Evolutionary conservation across 1,284 basidiomycete species (phyloP).

Genomic region (Thelephora terrestris): DNA sequence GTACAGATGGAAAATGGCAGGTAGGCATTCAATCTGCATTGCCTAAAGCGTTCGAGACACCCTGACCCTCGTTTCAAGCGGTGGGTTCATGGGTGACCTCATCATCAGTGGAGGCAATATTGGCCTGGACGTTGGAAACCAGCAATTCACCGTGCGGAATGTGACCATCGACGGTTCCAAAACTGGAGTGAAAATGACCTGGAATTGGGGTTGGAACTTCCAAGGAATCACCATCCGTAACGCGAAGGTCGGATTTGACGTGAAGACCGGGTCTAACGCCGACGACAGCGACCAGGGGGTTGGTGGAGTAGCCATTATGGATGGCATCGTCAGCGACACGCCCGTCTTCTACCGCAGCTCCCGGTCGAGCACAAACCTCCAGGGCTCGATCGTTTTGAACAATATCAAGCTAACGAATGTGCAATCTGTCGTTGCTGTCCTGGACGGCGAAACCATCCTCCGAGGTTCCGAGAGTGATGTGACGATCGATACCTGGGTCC

Average conservation of each 20-base stretch:
- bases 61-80: constrained; percentile 24
- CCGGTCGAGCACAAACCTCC: constrained; percentile 23
- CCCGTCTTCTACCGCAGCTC: constrained; percentile 29
- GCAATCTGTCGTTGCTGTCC: constrained; percentile 38
- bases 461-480: constrained; percentile 34
- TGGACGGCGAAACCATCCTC: constrained; percentile 38
- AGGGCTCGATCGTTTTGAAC: constrained; percentile 49
- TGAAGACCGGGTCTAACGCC: constrained; percentile 17
- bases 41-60: too few relatives aligned
- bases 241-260: constrained; percentile 33
- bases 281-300: constrained; percentile 33
- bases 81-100: constrained; percentile 62
- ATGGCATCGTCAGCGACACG: constrained; percentile 42
- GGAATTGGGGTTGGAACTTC: constrained; percentile 62
- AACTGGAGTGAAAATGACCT: constrained; percentile 27
- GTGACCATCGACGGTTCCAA: constrained; percentile 47
- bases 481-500: constrained; percentile 58
- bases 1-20: constrained; percentile 67
- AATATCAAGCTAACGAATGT: constrained; percentile 48
- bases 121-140: constrained; percentile 60
- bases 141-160: constrained; percentile 52
- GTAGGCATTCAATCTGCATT: constrained; percentile 11
- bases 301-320: constrained; percentile 53
- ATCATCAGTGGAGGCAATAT: constrained; percentile 53
- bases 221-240: constrained; percentile 54